Conservation (phyloP, 345 rosid species). For the Populus davidiana region DNA sequence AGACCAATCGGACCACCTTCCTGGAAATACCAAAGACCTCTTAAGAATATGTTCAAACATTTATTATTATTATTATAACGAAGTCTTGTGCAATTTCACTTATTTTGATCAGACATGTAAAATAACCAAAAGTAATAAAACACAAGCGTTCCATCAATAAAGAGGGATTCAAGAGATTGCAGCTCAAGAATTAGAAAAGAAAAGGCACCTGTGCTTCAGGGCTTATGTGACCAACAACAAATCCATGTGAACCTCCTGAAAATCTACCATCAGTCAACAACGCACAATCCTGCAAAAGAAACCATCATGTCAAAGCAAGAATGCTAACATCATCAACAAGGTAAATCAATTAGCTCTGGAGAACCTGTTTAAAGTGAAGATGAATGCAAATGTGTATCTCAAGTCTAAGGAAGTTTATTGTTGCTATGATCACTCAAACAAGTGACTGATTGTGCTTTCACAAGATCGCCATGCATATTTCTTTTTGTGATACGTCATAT, state of each 20-base stretch:
- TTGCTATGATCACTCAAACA: not conserved
- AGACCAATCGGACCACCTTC: conserved; percentile 98
- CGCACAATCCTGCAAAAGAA: conserved; percentile 72
- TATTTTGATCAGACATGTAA: not conserved
- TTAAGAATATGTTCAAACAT: not conserved
- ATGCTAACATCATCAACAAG: not conserved
- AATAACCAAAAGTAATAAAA: not conserved
- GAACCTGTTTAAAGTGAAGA: not conserved
- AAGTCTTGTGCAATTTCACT: too few species aligned
- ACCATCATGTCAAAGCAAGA: not conserved
- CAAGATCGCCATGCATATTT: not conserved
- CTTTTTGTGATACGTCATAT: too few species aligned
- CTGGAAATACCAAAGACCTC: conserved; percentile 33
- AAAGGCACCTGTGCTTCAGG: conserved; percentile 92
- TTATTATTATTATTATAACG: too few species aligned
- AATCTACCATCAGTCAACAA: conserved; percentile 93
- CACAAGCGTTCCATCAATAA: not conserved
- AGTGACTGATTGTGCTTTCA: not conserved
- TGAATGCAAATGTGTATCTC: not conserved
- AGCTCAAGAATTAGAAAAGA: conserved; percentile 4
- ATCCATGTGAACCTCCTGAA: conserved; percentile 98
- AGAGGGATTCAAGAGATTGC: not conserved
- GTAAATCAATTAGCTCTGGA: not conserved
- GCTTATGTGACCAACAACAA: conserved; percentile 94
- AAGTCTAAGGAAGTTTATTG: not conserved